phyloP scores from a whole-genome alignment of 768 basidiomycete species.

The Rossbeevera mucosa region DNA sequence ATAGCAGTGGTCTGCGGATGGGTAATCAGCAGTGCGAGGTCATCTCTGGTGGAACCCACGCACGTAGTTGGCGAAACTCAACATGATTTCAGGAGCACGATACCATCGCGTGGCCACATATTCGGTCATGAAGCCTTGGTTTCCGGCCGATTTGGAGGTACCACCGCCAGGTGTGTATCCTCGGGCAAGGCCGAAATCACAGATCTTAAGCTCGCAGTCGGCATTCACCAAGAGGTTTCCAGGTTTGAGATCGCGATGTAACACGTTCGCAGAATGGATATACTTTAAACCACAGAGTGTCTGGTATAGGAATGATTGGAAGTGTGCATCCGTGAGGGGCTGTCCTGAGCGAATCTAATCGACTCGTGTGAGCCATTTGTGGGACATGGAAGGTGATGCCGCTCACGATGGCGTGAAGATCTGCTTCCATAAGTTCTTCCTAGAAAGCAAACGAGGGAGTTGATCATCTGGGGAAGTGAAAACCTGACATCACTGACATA shows the following conservation, averaged over 20 bases:
- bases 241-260: conserved; percentile 93
- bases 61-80: conserved; percentile 93
- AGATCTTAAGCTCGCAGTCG: conserved; percentile 97
- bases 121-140: conserved; percentile 98
- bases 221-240: conserved; percentile 96
- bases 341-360: conserved; percentile 78
- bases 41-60: conserved; percentile 25
- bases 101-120: conserved; percentile 99
- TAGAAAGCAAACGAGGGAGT: conserved; percentile 31
- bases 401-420: conserved; percentile 94
- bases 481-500: conserved; percentile 50
- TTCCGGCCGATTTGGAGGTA: conserved; percentile 65
- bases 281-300: conserved; percentile 98
- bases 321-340: conserved; percentile 85
- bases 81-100: conserved; percentile 97
- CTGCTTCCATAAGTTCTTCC: conserved; percentile 99
- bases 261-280: conserved; percentile 96
- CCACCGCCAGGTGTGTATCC: conserved; percentile 87
- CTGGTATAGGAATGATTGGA: conserved; percentile 97
- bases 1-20: conserved; percentile 73
- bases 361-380: conserved; percentile 2
- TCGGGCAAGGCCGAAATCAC: conserved; percentile 95
- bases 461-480: not conserved
- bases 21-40: conserved; percentile 12
- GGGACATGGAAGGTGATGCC: not conserved